Percentiles rank a stretch among this genome's conserved stretches.
phyloP scores from a whole-genome alignment of 768 basidiomycete species.

The Lactarius deliciosus region DNA sequence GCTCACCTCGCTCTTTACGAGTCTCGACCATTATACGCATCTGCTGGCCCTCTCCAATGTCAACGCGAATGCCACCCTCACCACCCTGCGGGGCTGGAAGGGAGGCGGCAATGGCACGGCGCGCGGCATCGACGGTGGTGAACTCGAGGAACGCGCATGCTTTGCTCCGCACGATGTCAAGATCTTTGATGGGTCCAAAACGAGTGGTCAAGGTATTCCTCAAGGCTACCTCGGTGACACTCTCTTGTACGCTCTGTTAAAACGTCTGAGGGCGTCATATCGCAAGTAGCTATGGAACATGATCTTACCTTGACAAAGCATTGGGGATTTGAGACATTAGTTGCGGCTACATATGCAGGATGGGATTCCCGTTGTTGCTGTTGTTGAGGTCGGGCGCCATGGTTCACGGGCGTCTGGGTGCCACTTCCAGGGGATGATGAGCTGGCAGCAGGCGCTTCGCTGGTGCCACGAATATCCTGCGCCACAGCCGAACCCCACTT shows the following conservation, averaged over 20 bases:
- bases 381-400: constrained; percentile 38
- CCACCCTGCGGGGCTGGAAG: constrained; percentile 70
- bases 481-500: constrained; percentile 87
- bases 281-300: neutral
- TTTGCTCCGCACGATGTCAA: constrained; percentile 85
- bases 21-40: constrained; percentile 78
- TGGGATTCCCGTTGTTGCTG: constrained; percentile 44
- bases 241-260: constrained; percentile 67
- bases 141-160: constrained; percentile 97
- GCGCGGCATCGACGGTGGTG: constrained; percentile 69
- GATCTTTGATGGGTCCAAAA: constrained; percentile 82
- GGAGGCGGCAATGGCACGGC: constrained; percentile 77
- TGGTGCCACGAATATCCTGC: constrained; percentile 72
- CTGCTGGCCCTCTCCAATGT: constrained; percentile 54
- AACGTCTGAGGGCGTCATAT: constrained; percentile 12
- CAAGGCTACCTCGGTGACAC: constrained; percentile 54
- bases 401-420: constrained; percentile 38
- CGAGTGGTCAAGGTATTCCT: constrained; percentile 50
- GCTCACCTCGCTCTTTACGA: constrained; percentile 87
- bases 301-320: constrained; percentile 87
- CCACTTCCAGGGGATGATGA: constrained; percentile 46
- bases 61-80: constrained; percentile 84
- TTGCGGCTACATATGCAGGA: constrained; percentile 55
- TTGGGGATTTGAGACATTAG: constrained; percentile 63
- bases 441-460: constrained; percentile 53